A percentile compares a stretch with the other conserved stretches of the same genome.
Evolutionary conservation across 2,329 filamentous ascomycete species (phyloP).

Genomic region (Ascochyta pisi): DNA sequence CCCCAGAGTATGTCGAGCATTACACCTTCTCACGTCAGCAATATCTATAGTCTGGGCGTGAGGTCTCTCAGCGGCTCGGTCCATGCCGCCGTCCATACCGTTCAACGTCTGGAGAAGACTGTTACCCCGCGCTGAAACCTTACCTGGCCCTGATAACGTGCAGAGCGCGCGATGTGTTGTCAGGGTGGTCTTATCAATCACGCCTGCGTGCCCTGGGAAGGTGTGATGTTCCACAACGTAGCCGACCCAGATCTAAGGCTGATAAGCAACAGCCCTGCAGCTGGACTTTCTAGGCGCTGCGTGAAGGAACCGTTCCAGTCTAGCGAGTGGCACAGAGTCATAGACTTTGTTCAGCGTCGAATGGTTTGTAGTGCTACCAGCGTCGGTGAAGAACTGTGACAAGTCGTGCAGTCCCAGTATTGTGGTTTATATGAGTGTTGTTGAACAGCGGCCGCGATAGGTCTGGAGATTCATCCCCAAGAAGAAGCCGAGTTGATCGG

Average conservation of each 20-base stretch:
- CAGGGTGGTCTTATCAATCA: slow-evolving; percentile 24
- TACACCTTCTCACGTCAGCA: slow-evolving; percentile 3
- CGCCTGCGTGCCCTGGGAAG: not conserved
- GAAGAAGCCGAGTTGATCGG: slow-evolving; percentile 9
- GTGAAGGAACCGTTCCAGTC: not conserved
- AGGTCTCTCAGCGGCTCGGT: slow-evolving; percentile 17
- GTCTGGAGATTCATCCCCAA: not conserved
- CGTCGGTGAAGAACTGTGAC: not conserved
- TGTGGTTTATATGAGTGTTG: not conserved
- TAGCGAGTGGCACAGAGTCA: not conserved
- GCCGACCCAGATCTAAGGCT: not conserved
- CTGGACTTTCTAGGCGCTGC: not conserved
- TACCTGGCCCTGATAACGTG: slow-evolving; percentile 8
- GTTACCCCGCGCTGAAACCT: slow-evolving; percentile 15
- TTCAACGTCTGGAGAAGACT: not conserved
- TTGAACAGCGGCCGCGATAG: not conserved
- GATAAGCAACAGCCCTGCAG: not conserved
- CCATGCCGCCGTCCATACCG: slow-evolving; percentile 19
- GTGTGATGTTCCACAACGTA: slow-evolving; percentile 11
- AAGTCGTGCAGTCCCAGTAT: not conserved
- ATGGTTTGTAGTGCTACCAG: not conserved
- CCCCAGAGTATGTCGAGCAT: too few species aligned
- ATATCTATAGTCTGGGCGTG: not conserved
- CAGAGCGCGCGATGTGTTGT: slow-evolving; percentile 16
- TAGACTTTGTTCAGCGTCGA: not conserved